A percentile compares a stretch with the other conserved stretches of the same genome.
Conservation (phyloP, 768 basidiomycete genomes). For the Russula brevipes region DNA sequence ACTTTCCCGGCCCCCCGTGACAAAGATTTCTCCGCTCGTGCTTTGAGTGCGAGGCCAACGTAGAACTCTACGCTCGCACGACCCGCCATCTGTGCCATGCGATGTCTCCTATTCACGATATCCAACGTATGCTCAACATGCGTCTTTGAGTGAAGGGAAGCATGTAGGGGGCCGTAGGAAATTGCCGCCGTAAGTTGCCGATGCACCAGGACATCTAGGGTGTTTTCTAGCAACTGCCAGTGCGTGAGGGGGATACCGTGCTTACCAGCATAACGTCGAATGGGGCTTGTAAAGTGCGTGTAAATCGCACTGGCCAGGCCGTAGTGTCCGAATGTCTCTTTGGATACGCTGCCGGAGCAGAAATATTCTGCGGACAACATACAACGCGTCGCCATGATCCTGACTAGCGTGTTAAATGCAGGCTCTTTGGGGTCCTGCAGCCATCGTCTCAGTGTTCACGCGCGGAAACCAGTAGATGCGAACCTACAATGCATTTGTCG, state of each 20-base stretch:
- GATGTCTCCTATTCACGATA: slow-evolving; percentile 85
- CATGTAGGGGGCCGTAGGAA: slow-evolving; percentile 74
- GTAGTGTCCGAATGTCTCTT: slow-evolving; percentile 94
- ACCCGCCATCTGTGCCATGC: slow-evolving; percentile 97
- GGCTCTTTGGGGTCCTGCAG: slow-evolving; percentile 73
- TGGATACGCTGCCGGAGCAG: slow-evolving; percentile 87
- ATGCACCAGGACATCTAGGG: slow-evolving; percentile 83
- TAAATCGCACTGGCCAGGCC: slow-evolving; percentile 97
- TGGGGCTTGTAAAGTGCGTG: slow-evolving; percentile 98
- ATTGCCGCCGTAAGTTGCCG: slow-evolving; percentile 91
- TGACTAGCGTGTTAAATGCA: slow-evolving; percentile 93
- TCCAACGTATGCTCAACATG: slow-evolving; percentile 84
- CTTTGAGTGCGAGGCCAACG: slow-evolving; percentile 86
- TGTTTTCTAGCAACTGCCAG: neutral
- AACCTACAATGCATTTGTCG: slow-evolving; percentile 77
- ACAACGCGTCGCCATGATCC: slow-evolving; percentile 98
- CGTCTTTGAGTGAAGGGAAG: slow-evolving; percentile 79
- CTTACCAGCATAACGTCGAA: slow-evolving; percentile 88
- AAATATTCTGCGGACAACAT: slow-evolving; percentile 99
- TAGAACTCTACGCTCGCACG: slow-evolving; percentile 97
- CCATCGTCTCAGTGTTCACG: neutral
- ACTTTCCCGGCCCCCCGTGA: slow-evolving; percentile 36
- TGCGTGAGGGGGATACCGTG: slow-evolving; percentile 3
- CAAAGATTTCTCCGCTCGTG: slow-evolving; percentile 44
- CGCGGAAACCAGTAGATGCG: slow-evolving; percentile 8